Percentiles rank a stretch among this genome's conserved stretches.
Evolutionary conservation across 2,329 filamentous ascomycete species (phyloP).

Genomic region (Chaetomium strumarium): DNA sequence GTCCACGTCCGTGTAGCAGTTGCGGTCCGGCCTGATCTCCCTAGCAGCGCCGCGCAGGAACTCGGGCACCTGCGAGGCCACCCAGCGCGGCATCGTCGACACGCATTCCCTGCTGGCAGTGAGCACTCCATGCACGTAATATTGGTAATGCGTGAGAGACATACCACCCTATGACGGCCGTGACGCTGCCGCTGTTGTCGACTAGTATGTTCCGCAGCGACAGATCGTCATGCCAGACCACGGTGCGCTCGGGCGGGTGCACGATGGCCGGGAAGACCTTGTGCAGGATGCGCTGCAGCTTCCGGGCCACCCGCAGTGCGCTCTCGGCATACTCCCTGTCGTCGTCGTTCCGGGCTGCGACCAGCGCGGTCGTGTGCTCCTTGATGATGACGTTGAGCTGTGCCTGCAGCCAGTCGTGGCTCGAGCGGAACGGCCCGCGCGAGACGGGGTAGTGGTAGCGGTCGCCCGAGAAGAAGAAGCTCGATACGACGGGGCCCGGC

Average conservation of each 20-base stretch:
- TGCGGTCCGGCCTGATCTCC: conserved; percentile 29
- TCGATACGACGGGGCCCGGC: conserved; percentile 29
- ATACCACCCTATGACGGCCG: conserved; percentile 37
- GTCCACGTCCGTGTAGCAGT: conserved; percentile 28
- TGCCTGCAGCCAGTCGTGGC: conserved; percentile 34
- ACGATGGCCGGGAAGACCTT: conserved; percentile 28
- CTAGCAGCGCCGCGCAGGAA: conserved; percentile 30
- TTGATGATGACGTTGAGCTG: conserved; percentile 28
- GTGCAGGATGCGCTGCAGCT: conserved; percentile 29
- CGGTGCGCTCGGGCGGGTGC: conserved; percentile 26
- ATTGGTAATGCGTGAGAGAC: not conserved
- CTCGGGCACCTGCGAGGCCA: conserved; percentile 28
- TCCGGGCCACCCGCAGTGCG: conserved; percentile 23
- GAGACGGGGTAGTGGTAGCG: conserved; percentile 29
- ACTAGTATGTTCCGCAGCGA: conserved; percentile 36
- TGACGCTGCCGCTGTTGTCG: conserved; percentile 31
- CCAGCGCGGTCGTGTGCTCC: conserved; percentile 24
- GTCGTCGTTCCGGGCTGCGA: conserved; percentile 24
- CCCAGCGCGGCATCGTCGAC: conserved; percentile 36
- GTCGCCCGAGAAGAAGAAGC: conserved; percentile 31
- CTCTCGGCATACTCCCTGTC: conserved; percentile 30
- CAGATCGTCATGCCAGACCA: conserved; percentile 37
- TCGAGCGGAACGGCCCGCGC: conserved; percentile 34
- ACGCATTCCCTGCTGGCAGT: conserved; percentile 30
- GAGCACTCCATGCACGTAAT: not conserved